These are phyloP conservation scores for Didymella sp. DNA, from an alignment of 2,329 filamentous ascomycete genomes.

Conservation along the genomic window DNA sequence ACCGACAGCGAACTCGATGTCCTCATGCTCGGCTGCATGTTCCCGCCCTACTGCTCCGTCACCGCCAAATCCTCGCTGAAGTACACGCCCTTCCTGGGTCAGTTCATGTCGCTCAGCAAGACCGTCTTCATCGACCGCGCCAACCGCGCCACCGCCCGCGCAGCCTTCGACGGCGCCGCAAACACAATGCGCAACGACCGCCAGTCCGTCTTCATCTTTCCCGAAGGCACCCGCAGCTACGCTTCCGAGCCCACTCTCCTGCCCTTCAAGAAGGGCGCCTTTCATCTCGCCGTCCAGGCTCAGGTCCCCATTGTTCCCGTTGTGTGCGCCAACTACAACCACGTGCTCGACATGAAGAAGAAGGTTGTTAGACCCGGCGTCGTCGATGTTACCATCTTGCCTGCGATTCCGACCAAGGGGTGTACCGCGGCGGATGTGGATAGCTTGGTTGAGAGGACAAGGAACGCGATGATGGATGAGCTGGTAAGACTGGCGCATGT, in stretches of 20 bases:
- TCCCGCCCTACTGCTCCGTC: constrained; percentile 89
- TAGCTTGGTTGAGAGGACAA: constrained; percentile 39
- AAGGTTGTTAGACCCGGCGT: constrained; percentile 52
- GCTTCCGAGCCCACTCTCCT: constrained; percentile 79
- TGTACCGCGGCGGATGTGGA: constrained; percentile 46
- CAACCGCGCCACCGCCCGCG: constrained; percentile 80
- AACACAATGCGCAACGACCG: constrained; percentile 73
- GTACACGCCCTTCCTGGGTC: constrained; percentile 83
- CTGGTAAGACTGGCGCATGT: constrained; percentile 44
- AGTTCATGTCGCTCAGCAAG: constrained; percentile 87
- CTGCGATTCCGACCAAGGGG: constrained; percentile 47
- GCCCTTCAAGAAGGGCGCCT: constrained; percentile 99
- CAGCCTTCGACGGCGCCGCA: constrained; percentile 84
- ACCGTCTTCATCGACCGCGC: constrained; percentile 95
- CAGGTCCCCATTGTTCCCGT: constrained; percentile 91
- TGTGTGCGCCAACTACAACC: constrained; percentile 59
- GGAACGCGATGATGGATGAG: constrained; percentile 48
- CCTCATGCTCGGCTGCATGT: constrained; percentile 85
- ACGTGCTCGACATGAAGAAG: constrained; percentile 56
- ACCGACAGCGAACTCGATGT: constrained; percentile 78
- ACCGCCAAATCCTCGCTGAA: constrained; percentile 89
- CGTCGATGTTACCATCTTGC: constrained; percentile 62
- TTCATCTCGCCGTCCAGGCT: constrained; percentile 93
- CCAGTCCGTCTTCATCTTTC: constrained; percentile 82
- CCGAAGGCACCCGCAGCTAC: constrained; percentile 93